These are phyloP conservation scores for Emergomyces pasteurianus DNA, from an alignment of 2,329 filamentous ascomycete species.

Conservation along the genomic window DNA sequence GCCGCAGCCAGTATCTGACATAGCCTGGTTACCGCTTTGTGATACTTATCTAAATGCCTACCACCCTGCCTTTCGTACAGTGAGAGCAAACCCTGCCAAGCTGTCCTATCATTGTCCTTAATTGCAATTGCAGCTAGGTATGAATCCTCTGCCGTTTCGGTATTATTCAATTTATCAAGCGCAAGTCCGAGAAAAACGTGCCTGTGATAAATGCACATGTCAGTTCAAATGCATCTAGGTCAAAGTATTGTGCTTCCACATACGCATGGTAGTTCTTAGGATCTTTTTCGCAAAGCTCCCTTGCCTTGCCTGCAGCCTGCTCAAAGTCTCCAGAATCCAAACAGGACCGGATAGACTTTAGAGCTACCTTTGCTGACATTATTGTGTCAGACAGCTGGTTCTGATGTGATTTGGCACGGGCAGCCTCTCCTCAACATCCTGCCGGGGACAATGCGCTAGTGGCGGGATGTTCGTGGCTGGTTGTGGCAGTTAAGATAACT, in stretches of 20 bases:
- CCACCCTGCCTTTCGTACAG: constrained; percentile 68
- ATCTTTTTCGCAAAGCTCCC: constrained; percentile 58
- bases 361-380: constrained; percentile 51
- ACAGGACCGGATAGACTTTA: constrained; percentile 71
- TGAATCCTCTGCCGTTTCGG: constrained; percentile 60
- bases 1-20: constrained; percentile 60
- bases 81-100: constrained; percentile 81
- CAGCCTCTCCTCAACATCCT: not conserved
- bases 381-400: constrained; percentile 7
- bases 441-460: too few species aligned
- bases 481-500: not conserved
- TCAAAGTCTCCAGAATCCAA: constrained; percentile 70
- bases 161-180: constrained; percentile 60
- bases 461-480: not conserved
- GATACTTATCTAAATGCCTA: constrained; percentile 61
- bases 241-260: constrained; percentile 17
- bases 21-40: constrained; percentile 58
- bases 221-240: constrained; percentile 1
- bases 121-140: constrained; percentile 62
- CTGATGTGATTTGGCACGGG: not conserved
- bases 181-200: constrained; percentile 82
- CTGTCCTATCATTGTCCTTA: constrained; percentile 65
- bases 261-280: constrained; percentile 72
- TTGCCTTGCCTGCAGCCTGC: constrained; percentile 58
- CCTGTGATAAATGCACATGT: constrained; percentile 28